Percentiles rank a stretch among this genome's conserved stretches.
Evolutionary conservation across 108 stramenopile genomes (phyloP).

Genomic region (Fragilaria radians): DNA sequence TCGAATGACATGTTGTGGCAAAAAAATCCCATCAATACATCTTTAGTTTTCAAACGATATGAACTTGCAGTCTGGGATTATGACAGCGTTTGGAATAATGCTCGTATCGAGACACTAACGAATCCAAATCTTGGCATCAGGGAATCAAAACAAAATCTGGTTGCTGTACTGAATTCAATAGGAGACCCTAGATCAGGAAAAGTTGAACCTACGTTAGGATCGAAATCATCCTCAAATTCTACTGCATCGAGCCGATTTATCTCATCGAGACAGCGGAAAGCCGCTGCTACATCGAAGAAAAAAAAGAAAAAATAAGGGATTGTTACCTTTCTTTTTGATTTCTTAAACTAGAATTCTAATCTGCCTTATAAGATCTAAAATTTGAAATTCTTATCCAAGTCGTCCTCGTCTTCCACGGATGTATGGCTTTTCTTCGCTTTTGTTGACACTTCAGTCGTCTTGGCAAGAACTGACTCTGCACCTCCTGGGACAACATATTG

Average conservation of each 20-base stretch:
- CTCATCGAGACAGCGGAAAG: conserved; percentile 52
- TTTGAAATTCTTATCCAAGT: conserved; percentile 81
- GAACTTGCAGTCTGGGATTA: conserved; percentile 72
- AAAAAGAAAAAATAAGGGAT: conserved; percentile 22
- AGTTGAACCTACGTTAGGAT: background rate
- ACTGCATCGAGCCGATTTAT: conserved; percentile 15
- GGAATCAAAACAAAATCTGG: conserved; percentile 30
- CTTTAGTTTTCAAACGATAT: conserved; percentile 33
- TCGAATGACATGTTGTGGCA: background rate
- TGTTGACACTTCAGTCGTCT: conserved; percentile 36
- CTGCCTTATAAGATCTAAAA: too few species aligned
- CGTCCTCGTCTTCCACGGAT: conserved; percentile 78
- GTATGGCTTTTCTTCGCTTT: conserved; percentile 46
- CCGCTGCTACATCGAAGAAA: conserved; percentile 28
- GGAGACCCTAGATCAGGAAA: conserved; percentile 9
- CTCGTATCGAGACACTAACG: conserved; percentile 2
- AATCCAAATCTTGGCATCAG: conserved; percentile 12
- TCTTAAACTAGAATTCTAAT: too few species aligned
- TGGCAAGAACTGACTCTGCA: conserved; percentile 72
- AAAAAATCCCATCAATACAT: background rate
- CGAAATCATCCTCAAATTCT: background rate
- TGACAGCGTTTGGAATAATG: conserved; percentile 30
- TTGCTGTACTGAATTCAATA: conserved; percentile 31
- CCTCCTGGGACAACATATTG: conserved; percentile 73
- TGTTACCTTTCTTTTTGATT: background rate